Evolutionary conservation across 768 basidiomycete species (phyloP), one percentile per base, ranked within the genome.

Genomic region (Lentinus tigrinus): DNA sequence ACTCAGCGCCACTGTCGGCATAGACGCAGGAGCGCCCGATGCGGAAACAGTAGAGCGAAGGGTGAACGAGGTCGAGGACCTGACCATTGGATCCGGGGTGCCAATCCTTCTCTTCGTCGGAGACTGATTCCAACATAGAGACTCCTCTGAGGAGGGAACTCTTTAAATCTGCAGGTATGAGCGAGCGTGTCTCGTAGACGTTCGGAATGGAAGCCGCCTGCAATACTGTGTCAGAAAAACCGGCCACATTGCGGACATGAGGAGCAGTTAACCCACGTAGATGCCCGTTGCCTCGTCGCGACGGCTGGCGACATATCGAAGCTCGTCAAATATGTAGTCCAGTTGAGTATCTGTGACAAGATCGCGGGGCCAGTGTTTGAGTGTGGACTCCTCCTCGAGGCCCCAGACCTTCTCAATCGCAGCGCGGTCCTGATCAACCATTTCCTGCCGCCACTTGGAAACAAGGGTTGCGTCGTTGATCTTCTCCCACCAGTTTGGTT

Each of bases 1-100:
- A 1, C 3, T 31, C 31, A n/a, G 26, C 13, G 7, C 11, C 28
- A 21, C 2, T 38, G 0, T 14, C 11, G 16, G 24, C 19, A 6
- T 28, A 49, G 8, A 54, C 40, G 19, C 34, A 38, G n/a, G 56
- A 57, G 1, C 40, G 4, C 13, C 53, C 58, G 53, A 60, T 51
- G 34, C 36, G 36, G 2, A 79, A 57, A 27, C 72, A 73, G 60
- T 73, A 81, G 1, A 80, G 68, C 1, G 78, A 76, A 27, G 80
- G 79, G 53, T 82, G 76, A 0, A 80, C 76, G 31, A 81, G 69
- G 54, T 81, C 78, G 36, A 77, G 72, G 0, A 81, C 79, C 47
- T 74, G 74, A 3, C 70, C 65, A 60, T 79, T 68, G 0, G 77
- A 75, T 1, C 72, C 69, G 3, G 79, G 79, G 59, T 80, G 79